A percentile compares a stretch with the other conserved stretches of the same genome.
phyloP scores from a whole-genome alignment of 257 asterid genomes.

The Handroanthus guayacan region DNA sequence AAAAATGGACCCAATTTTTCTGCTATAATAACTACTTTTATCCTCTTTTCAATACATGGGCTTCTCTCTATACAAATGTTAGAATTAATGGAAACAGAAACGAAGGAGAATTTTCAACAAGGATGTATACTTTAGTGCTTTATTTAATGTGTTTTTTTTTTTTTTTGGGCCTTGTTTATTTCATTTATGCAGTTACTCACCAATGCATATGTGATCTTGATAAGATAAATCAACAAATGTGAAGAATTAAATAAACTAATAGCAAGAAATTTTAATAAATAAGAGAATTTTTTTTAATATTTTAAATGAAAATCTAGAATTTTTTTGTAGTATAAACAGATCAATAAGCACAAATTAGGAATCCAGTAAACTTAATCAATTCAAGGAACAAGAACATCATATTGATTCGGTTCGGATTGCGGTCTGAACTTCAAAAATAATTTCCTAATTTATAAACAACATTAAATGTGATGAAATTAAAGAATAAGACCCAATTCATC shows the following conservation, averaged over 20 bases:
- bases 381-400: too few relatives aligned
- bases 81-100: constrained; percentile 15
- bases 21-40: constrained; percentile 14
- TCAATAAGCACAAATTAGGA: too few relatives aligned
- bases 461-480: too few relatives aligned
- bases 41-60: constrained; percentile 17
- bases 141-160: constrained; percentile 31
- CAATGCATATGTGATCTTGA: constrained; percentile 33
- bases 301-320: background rate
- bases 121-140: constrained; percentile 26
- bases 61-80: constrained; percentile 24
- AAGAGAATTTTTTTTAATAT: background rate
- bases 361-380: too few relatives aligned
- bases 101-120: constrained; percentile 31
- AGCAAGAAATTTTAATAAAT: constrained; percentile 8
- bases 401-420: too few relatives aligned
- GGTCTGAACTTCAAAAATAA: too few relatives aligned
- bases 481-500: too few relatives aligned
- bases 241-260: background rate
- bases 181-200: constrained; percentile 38
- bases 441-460: too few relatives aligned
- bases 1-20: constrained; percentile 38
- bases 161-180: constrained; percentile 31
- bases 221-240: background rate
- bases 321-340: too few relatives aligned